Percentiles rank a stretch among this genome's conserved stretches.
These are phyloP conservation scores for Arthrinium phaeospermum DNA, from an alignment of 2,329 filamentous ascomycete species.

Conservation along the genomic window DNA sequence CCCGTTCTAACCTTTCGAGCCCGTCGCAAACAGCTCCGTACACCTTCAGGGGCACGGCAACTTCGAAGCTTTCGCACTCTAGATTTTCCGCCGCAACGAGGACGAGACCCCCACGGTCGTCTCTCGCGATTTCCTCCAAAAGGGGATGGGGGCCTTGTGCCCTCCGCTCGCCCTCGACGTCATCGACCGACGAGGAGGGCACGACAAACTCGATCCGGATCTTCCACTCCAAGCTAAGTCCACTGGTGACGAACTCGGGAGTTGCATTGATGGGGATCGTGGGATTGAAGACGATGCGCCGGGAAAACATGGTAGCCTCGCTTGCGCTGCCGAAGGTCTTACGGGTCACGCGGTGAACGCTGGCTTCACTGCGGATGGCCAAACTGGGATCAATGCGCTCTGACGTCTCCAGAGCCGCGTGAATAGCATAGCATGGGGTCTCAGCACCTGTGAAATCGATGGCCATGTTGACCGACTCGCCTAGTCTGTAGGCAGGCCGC, in stretches of 20 bases:
- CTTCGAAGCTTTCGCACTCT: slow-evolving; percentile 88
- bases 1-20: slow-evolving; percentile 60
- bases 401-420: slow-evolving; percentile 82
- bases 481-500: slow-evolving; percentile 85
- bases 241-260: slow-evolving; percentile 90
- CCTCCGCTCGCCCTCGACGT: slow-evolving; percentile 32
- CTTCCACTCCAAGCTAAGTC: slow-evolving; percentile 87
- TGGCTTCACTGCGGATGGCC: slow-evolving; percentile 83
- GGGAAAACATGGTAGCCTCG: slow-evolving; percentile 82
- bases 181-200: slow-evolving; percentile 52
- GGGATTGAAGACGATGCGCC: slow-evolving; percentile 79
- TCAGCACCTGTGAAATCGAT: slow-evolving; percentile 82
- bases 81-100: slow-evolving; percentile 80
- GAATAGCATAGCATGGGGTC: slow-evolving; percentile 84
- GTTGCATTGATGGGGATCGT: slow-evolving; percentile 84
- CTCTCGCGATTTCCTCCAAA: slow-evolving; percentile 79
- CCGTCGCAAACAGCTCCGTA: slow-evolving; percentile 70
- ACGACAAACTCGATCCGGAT: slow-evolving; percentile 93
- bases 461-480: slow-evolving; percentile 82
- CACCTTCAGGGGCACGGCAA: slow-evolving; percentile 81
- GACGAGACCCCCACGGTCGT: slow-evolving; percentile 76
- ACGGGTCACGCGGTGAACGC: slow-evolving; percentile 84
- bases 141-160: slow-evolving; percentile 52
- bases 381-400: slow-evolving; percentile 83
- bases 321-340: slow-evolving; percentile 79